A percentile compares a stretch with the other conserved stretches of the same genome.
Evolutionary conservation across 208 protist genomes (phyloP).

Genomic region (Trypanosoma conorhini): DNA sequence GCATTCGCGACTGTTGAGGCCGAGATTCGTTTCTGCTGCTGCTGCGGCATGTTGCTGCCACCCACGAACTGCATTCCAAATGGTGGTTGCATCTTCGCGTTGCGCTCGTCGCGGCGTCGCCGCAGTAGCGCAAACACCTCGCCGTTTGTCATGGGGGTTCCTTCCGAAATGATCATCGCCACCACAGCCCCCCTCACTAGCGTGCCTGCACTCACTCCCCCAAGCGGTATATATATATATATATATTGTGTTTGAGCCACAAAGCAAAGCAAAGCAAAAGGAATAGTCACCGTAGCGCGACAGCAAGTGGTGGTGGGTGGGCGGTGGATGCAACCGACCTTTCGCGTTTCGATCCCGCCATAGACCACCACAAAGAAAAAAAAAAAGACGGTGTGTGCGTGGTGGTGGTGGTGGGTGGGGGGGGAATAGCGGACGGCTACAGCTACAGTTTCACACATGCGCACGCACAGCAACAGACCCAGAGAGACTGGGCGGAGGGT

Average conservation of each 20-base stretch:
- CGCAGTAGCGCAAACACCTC: constrained; percentile 83
- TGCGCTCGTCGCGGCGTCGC: constrained; percentile 79
- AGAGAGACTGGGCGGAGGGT: not conserved
- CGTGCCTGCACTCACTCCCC: not conserved
- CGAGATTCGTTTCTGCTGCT: constrained; percentile 4
- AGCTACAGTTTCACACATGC: not conserved
- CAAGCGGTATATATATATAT: too few relatives aligned
- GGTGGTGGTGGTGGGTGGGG: too few relatives aligned
- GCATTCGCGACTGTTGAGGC: not conserved
- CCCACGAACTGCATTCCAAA: constrained; percentile 61
- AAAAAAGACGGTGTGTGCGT: constrained; percentile 15
- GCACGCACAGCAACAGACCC: not conserved
- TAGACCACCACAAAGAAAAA: constrained; percentile 24
- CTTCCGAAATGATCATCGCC: constrained; percentile 54
- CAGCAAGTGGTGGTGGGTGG: too few relatives aligned
- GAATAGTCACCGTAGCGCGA: not conserved
- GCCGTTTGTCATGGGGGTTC: constrained; percentile 70
- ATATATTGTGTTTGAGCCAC: too few relatives aligned
- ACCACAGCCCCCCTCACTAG: not conserved
- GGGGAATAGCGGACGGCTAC: not conserved
- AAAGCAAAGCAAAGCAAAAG: not conserved
- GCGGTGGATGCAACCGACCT: too few relatives aligned
- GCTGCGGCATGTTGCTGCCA: constrained; percentile 10
- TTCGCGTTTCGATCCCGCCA: not conserved
- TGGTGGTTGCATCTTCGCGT: constrained; percentile 49